Evolutionary conservation across 257 asterid species (phyloP).

Genomic region (Solanum arcanum): DNA sequence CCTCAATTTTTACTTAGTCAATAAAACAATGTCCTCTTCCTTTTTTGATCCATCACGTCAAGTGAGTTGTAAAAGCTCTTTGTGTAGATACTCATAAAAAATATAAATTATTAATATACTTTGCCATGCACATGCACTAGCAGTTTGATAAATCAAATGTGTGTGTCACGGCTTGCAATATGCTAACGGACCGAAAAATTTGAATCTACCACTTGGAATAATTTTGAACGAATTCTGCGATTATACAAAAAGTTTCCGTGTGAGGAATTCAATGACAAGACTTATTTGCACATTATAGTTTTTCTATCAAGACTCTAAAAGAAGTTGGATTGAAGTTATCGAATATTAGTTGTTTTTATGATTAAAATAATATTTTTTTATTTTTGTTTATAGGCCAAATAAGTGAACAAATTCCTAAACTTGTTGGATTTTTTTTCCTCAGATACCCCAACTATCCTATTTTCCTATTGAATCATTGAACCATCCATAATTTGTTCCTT

Average conservation of each 20-base stretch:
- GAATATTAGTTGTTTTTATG: too few species aligned
- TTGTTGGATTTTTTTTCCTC: too few species aligned
- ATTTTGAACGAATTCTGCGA: neutral
- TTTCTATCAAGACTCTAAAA: too few species aligned
- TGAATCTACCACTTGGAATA: neutral
- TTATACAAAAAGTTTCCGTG: neutral
- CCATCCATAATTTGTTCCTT: too few species aligned
- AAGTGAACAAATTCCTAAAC: rapidly evolving
- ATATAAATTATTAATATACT: neutral
- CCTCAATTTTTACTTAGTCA: neutral
- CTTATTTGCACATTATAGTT: neutral
- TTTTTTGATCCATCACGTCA: neutral
- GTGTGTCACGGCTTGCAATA: neutral
- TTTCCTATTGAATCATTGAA: too few species aligned
- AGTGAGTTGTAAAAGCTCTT: neutral
- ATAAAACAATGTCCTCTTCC: neutral
- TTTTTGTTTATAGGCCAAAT: too few species aligned
- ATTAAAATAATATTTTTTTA: too few species aligned
- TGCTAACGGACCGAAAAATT: neutral
- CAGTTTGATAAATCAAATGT: neutral
- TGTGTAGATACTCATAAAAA: neutral
- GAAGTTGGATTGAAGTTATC: too few species aligned
- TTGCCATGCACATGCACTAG: neutral
- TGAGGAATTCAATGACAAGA: neutral
- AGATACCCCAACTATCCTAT: too few species aligned